These are phyloP conservation scores for Vitis vinifera DNA, from an alignment of 164 flowering plant species.

Conservation along the genomic window ASM3070453v1 NC_081805.1:7850001-7850500, in stretches of 20 bases:
- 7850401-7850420: no score
- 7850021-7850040: neutral
- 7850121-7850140: neutral
- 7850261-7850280: neutral
- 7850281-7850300: neutral
- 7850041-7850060: neutral
- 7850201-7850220: conserved; percentile 1
- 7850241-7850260: neutral
- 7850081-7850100: neutral
- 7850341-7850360: no score
- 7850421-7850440: no score
- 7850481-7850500: no score
- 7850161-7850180: neutral
- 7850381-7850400: no score
- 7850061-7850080: neutral
- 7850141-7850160: neutral
- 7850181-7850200: neutral
- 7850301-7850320: no score
- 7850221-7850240: conserved; percentile 7
- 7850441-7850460: no score
- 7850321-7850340: no score
- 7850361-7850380: no score
- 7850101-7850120: neutral
- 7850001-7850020: neutral
- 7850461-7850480: no score